Percentiles rank a stretch among this genome's conserved stretches.
These are phyloP conservation scores for Cytospora piceae DNA, from an alignment of 2,329 filamentous ascomycete species.

Conservation along the genomic window DNA sequence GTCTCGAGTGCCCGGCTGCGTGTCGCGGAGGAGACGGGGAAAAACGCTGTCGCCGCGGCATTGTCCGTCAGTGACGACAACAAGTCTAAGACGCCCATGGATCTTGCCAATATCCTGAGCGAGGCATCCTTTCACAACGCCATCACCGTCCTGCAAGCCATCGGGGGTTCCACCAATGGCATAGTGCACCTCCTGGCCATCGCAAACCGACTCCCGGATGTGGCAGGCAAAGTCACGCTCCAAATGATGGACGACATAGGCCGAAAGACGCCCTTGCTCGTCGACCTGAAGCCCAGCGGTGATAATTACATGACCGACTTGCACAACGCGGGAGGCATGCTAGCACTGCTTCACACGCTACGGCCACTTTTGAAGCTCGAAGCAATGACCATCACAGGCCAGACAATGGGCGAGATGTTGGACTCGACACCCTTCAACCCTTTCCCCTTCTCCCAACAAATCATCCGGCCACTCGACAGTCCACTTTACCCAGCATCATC, in stretches of 20 bases:
- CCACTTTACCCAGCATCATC: constrained; percentile 77
- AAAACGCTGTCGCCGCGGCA: constrained; percentile 68
- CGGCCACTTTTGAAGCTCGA: constrained; percentile 75
- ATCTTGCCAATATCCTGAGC: constrained; percentile 60
- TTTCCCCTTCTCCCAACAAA: constrained; percentile 39
- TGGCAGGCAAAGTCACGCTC: constrained; percentile 67
- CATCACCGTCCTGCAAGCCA: constrained; percentile 82
- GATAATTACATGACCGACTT: constrained; percentile 90
- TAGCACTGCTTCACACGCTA: constrained; percentile 77
- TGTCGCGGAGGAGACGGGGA: constrained; percentile 74
- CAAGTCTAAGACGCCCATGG: constrained; percentile 65
- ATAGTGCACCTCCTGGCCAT: constrained; percentile 88
- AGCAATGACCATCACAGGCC: constrained; percentile 82
- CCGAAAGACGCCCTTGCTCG: constrained; percentile 76
- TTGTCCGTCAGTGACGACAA: constrained; percentile 34
- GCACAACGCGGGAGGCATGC: constrained; percentile 85
- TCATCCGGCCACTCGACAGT: constrained; percentile 67
- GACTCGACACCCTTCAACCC: constrained; percentile 66
- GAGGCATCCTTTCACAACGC: constrained; percentile 82
- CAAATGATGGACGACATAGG: constrained; percentile 80
- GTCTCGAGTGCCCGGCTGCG: constrained; percentile 78
- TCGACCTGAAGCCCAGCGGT: constrained; percentile 84
- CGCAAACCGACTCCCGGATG: constrained; percentile 70
- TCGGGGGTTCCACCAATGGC: constrained; percentile 84
- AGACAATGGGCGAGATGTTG: constrained; percentile 80